Evolutionary conservation across 495 filamentous ascomycete genomes (phyloP).

Genomic region (Pyrenopolyporus hunteri): DNA sequence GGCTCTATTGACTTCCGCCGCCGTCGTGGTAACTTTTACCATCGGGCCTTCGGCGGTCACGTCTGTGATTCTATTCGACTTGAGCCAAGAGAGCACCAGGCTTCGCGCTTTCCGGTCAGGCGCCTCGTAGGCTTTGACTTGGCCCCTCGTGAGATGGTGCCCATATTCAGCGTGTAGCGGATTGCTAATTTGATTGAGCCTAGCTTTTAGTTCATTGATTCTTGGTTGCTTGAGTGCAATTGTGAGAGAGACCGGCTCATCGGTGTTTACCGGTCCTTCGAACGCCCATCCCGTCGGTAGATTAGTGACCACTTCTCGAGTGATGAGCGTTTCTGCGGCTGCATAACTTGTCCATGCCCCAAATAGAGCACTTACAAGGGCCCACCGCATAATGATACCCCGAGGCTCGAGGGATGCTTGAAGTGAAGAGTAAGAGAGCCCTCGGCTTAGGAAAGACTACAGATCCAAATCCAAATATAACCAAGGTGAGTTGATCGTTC

Average conservation of each 20-base stretch:
- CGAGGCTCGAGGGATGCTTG: background rate
- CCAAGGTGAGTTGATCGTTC: background rate
- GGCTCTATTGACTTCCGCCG: conserved; percentile 41
- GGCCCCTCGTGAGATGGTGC: conserved; percentile 41
- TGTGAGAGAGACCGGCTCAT: conserved; percentile 31
- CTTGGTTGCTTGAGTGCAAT: conserved; percentile 47
- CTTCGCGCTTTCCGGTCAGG: conserved; percentile 27
- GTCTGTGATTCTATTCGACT: conserved; percentile 37
- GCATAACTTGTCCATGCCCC: conserved; percentile 16
- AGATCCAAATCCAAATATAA: background rate
- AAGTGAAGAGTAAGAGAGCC: background rate
- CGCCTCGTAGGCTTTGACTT: conserved; percentile 40
- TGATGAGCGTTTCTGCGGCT: conserved; percentile 7
- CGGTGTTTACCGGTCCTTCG: conserved; percentile 8
- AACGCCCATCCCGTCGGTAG: conserved; percentile 27
- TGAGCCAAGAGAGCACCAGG: conserved; percentile 47
- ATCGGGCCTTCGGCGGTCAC: conserved; percentile 39
- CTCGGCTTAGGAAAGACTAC: background rate
- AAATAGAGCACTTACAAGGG: conserved; percentile 1
- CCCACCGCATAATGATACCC: conserved; percentile 13
- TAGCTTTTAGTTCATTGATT: conserved; percentile 45
- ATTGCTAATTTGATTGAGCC: conserved; percentile 36
- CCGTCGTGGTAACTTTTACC: conserved; percentile 46
- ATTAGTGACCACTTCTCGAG: conserved; percentile 16
- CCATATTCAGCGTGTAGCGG: conserved; percentile 34